A percentile compares a stretch with the other conserved stretches of the same genome.
Evolutionary conservation across 2,329 filamentous ascomycete genomes (phyloP).

Genomic region (Coleophoma crateriformis): DNA sequence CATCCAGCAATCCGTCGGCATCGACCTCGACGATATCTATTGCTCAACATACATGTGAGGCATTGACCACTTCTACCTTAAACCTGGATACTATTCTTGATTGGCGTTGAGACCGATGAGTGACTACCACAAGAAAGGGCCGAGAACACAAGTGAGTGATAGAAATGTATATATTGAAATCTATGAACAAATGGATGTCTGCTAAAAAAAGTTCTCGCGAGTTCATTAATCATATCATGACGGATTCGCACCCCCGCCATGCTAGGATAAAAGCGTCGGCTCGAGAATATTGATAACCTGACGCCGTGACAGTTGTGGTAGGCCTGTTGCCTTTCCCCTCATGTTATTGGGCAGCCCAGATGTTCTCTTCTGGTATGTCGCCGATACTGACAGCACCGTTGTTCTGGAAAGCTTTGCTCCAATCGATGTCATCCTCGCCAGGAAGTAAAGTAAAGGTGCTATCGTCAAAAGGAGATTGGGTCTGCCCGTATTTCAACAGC

Average conservation of each 20-base stretch:
- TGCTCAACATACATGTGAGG: too few species aligned
- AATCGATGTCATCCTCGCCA: conserved; percentile 42
- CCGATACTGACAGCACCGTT: conserved; percentile 12
- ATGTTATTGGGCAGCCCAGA: conserved; percentile 28
- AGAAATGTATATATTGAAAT: conserved; percentile 9
- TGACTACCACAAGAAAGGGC: too few species aligned
- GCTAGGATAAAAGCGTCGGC: conserved; percentile 14
- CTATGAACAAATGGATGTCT: conserved; percentile 15
- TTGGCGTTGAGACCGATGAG: too few species aligned
- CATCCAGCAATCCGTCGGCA: too few species aligned
- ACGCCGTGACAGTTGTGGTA: conserved; percentile 19
- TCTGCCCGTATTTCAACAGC: conserved; percentile 36
- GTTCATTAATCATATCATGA: conserved; percentile 3
- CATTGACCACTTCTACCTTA: too few species aligned
- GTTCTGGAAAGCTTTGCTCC: conserved; percentile 32
- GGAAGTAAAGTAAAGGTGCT: conserved; percentile 30
- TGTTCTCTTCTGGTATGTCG: conserved; percentile 18
- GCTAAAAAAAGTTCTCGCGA: background rate
- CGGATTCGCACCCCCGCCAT: conserved; percentile 7
- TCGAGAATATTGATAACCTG: conserved; percentile 19
- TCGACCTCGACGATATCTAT: too few species aligned
- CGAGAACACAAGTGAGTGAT: too few species aligned
- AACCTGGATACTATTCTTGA: too few species aligned
- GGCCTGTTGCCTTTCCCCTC: conserved; percentile 27
- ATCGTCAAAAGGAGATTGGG: conserved; percentile 31